Evolutionary conservation across 306 rosid genomes (phyloP), one percentile per base, ranked within the genome.

Genomic region (Gastrolobium bilobum): DNA sequence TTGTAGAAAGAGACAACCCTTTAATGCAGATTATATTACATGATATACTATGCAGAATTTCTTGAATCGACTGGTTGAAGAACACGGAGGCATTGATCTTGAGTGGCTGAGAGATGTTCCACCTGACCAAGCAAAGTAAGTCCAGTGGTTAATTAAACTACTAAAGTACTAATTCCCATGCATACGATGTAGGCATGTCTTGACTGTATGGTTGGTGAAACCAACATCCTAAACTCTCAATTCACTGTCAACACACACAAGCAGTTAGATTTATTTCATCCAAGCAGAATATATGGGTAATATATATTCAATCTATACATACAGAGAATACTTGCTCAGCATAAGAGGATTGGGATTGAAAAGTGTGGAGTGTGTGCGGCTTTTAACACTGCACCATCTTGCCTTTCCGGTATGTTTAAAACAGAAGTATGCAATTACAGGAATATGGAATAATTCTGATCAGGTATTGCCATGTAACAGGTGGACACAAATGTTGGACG

Each of bases 401-500:
- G 99, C 99, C 74, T 96, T 96, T 83, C 99, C 99, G 14, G 99
- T 96, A 89, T 93, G 99, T 82, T 78, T 42, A 42, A 52, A 71
- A 54, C 46, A 65, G 66, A 84, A 29, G 73, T 52, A 35, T 76
- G 63, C 68, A 63, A 77, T 30, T 72, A 51, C 29, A 65, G 56
- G 54, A 84, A 79, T 47, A 69, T 44, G 57, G 50, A 77, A 83
- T 44, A 56, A 53, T 68, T 79, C 71, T 87, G 13, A 79, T 61
- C 38, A 15, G 59, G 43, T 63, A 38, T 67, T 51, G 65, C 69
- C 84, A 60, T 78, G 68, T 48, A 79, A 77, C 84, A 96, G 99
- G 99, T 96, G 79, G 99, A 96, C 88, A 96, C 99, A 82, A 96
- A 96, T 86, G 99, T 96, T 67, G 99, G 99, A 70, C 98, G 99